Evolutionary conservation across 352 stramenopile genomes (phyloP), one percentile per base, ranked within the genome.

Genomic region (Globisporangium abappressorium): DNA sequence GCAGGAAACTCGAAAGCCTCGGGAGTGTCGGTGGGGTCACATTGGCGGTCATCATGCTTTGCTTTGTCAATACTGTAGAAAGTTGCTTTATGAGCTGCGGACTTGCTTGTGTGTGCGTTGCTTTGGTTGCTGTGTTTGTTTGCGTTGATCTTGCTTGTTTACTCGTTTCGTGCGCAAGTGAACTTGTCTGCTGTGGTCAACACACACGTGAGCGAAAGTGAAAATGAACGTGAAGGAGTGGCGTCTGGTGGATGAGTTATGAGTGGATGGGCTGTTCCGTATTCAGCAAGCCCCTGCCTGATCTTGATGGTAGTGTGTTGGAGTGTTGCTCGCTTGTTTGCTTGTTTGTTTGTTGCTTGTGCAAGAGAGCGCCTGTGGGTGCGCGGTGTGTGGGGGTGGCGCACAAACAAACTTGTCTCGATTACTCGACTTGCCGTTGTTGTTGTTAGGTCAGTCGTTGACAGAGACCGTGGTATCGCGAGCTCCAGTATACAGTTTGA

Each of bases 1-100:
- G 69, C 11, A 81, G 49, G 62, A 81, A 73, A 41, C 68, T 69
- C 49, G 65, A 70, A 58, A 81, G 66, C 38, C 61, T 73, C 9
- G 75, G 75, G 4, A 81, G 68, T 22, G 67, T 68, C 6, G 62
- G 62, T n/a, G 24, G 22, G 43, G 18, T 51, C 54, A 28, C 26
- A 14, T 51, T 56, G 14, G 26, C 28, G 26, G 47, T 33, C 58
- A 64, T 64, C 57, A 66, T 66, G 51, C 20, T 57, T 20, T 30
- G 38, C 7, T 62, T 62, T 43, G 22, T 51, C 30, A 26, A 9
- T 62, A 15, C 26, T 18, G 3, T 5, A 34, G 20, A 33, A 22
- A 49, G 57, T 57, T 38, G 38, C 14, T 56, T 43, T 11, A 24
- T 49, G 20, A 28, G 34, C 20, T 62, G 30, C 15, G 56, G 33